Base-by-base conservation (phyloP, 768 basidiomycete species). In the Suillus discolor region DNA sequence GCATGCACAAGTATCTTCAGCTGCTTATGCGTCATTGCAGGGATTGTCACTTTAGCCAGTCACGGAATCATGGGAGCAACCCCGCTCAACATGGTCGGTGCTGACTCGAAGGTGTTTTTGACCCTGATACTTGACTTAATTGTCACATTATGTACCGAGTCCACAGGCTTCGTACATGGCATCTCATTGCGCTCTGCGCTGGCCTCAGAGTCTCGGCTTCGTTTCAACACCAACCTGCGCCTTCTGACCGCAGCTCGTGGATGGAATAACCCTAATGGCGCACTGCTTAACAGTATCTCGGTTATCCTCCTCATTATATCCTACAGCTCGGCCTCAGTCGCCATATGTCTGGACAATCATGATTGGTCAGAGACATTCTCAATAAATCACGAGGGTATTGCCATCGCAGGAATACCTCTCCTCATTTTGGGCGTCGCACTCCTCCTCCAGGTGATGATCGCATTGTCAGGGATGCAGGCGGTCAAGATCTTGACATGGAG, bases 171-270 rank as follows among this genome's bases (percentile, higher is more conserved):
- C 18, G 70, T 67, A 8, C 76, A 77, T 23, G 66, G 63, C 41
- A 71, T 75, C 38, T 68, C 75, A 0, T 44, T 77, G 65, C 70
- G 74, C 28, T 71, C 73, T 18, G 72, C 70, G 4, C 66, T 77
- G 61, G 67, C 77, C 3, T 71, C 76, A 11, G 62, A 77, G 20
- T 57, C 4, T 18, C 71, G 66, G n/a, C 67, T 77, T 28, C 66
- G 23, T 12, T 77, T 75, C 60, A 75, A 75, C 57, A 72, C 73
- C 34, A 76, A 75, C 62, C 68, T 77, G 34, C 72, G 74, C 41
- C 62, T 76, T 34, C 68, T 76, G 4, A 68, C 72, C 12, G 74
- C 76, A 4, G 62, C 62, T 16, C 38, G 42, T 3, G 69, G 74
- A 3, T 65, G 38, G 44, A 64, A 66, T 12, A 71, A 66, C 38